Conservation (phyloP, 352 stramenopile species). For the Phytophthora aleatoria region DNA sequence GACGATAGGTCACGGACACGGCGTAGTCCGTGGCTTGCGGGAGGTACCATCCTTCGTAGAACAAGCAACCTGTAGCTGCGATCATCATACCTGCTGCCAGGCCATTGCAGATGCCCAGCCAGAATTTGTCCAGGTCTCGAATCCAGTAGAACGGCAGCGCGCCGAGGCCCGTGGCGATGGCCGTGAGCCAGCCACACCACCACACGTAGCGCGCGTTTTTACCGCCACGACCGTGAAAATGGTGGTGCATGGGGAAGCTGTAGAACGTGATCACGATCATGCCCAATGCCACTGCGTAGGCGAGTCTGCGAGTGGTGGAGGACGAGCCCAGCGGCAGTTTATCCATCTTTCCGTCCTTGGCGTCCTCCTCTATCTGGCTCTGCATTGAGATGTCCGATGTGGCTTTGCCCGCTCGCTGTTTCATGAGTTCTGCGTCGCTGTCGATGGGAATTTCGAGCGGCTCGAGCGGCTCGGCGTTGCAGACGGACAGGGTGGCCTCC, state of each 20-base stretch:
- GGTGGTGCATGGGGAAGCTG: slow-evolving; percentile 49
- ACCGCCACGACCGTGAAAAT: slow-evolving; percentile 30
- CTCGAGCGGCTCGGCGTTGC: slow-evolving; percentile 16
- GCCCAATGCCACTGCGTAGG: slow-evolving; percentile 51
- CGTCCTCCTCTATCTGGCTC: slow-evolving; percentile 7
- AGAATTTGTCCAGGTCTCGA: slow-evolving; percentile 93
- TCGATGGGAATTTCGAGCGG: slow-evolving; percentile 21
- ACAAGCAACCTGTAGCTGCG: slow-evolving; percentile 94
- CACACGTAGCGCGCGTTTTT: slow-evolving; percentile 93
- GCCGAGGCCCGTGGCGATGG: slow-evolving; percentile 94
- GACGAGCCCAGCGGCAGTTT: slow-evolving; percentile 26
- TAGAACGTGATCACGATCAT: slow-evolving; percentile 74
- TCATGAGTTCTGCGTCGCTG: slow-evolving; percentile 25
- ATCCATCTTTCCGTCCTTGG: slow-evolving; percentile 1
- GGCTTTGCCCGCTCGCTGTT: slow-evolving; percentile 24
- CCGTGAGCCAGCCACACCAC: slow-evolving; percentile 98
- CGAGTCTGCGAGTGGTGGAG: slow-evolving; percentile 19
- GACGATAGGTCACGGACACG: slow-evolving; percentile 75
- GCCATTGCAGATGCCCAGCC: slow-evolving; percentile 94
- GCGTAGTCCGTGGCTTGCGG: slow-evolving; percentile 72
- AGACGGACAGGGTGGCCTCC: slow-evolving; percentile 18
- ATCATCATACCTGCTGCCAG: slow-evolving; percentile 99
- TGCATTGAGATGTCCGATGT: not conserved
- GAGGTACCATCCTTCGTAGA: slow-evolving; percentile 92
- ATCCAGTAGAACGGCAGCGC: slow-evolving; percentile 96